phyloP scores from a whole-genome alignment of 2,329 filamentous ascomycete species.

The Aspergillus terreus region DNA sequence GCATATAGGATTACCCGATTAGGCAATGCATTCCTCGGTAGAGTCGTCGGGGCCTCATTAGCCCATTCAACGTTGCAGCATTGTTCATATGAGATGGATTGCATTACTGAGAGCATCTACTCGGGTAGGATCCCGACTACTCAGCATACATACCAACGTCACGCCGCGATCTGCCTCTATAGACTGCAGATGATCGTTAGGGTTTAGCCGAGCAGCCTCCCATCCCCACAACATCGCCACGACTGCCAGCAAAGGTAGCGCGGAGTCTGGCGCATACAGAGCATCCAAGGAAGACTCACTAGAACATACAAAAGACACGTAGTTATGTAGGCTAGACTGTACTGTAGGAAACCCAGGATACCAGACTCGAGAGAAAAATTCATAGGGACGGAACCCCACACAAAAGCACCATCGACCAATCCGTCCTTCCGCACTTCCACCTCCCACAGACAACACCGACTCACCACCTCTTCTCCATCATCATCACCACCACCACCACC shows the following conservation, averaged over 20 bases:
- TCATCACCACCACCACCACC: neutral
- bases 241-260: neutral
- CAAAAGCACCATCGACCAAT: slow-evolving; percentile 1
- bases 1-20: slow-evolving; percentile 13
- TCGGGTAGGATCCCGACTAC: too few species aligned
- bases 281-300: neutral
- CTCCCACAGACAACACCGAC: neutral
- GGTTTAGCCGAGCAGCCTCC: slow-evolving; percentile 39
- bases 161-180: neutral
- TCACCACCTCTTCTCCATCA: neutral
- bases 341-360: neutral
- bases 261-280: too few species aligned
- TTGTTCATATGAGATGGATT: too few species aligned
- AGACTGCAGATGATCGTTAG: slow-evolving; percentile 19
- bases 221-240: slow-evolving; percentile 12
- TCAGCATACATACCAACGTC: neutral
- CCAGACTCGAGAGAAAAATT: neutral
- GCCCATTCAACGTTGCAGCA: too few species aligned
- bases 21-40: slow-evolving; percentile 2
- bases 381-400: neutral
- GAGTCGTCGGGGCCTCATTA: too few species aligned
- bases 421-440: slow-evolving; percentile 1
- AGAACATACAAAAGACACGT: neutral
- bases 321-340: too few species aligned
- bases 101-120: too few species aligned